Conservation (phyloP, 306 rosid genomes). For the Trichosanthes cucumerina region DNA sequence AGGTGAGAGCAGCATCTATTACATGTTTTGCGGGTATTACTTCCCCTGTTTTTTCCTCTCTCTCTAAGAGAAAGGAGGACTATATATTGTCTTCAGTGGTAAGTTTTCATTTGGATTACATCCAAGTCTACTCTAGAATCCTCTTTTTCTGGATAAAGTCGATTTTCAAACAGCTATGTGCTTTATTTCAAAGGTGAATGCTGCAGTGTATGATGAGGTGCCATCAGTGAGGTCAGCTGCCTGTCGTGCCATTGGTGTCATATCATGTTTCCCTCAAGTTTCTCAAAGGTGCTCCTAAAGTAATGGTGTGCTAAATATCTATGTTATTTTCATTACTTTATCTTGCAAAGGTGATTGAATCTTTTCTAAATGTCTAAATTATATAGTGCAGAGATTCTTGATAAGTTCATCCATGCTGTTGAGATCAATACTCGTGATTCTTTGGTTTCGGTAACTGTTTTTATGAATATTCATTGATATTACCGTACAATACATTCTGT, state of each 20-base stretch:
- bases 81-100: slow-evolving; percentile 57
- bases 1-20: slow-evolving; percentile 87
- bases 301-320: slow-evolving; percentile 14
- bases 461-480: not conserved
- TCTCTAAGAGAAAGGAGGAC: slow-evolving; percentile 49
- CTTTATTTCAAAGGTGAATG: slow-evolving; percentile 38
- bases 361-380: slow-evolving; percentile 14
- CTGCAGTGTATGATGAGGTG: slow-evolving; percentile 47
- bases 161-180: not conserved
- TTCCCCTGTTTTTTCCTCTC: slow-evolving; percentile 62
- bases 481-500: not conserved
- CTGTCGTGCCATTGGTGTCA: slow-evolving; percentile 93
- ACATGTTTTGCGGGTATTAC: slow-evolving; percentile 97
- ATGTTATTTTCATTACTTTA: slow-evolving; percentile 8
- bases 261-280: slow-evolving; percentile 82
- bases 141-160: slow-evolving; percentile 11
- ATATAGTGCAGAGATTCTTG: slow-evolving; percentile 78
- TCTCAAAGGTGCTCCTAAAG: slow-evolving; percentile 59
- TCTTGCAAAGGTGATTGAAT: not conserved
- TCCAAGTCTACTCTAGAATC: slow-evolving; percentile 5
- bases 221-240: slow-evolving; percentile 88
- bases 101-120: slow-evolving; percentile 25
- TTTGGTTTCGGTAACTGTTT: slow-evolving; percentile 47
- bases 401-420: slow-evolving; percentile 64
- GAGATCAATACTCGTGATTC: slow-evolving; percentile 64